phyloP scores from a whole-genome alignment of 805 yeast genomes.

The Pichia deserticola region DNA sequence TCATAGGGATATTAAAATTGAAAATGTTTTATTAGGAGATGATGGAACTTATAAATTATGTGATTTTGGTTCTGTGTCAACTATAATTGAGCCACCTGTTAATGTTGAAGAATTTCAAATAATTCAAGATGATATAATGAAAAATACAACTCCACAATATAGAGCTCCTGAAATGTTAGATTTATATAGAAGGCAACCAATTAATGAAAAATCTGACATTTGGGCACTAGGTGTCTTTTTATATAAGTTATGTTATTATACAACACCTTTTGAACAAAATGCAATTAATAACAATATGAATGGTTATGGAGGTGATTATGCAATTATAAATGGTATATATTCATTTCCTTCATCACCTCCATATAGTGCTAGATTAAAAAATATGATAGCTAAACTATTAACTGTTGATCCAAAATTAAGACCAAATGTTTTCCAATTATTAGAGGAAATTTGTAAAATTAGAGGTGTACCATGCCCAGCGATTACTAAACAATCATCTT shows the following conservation, averaged over 20 bases:
- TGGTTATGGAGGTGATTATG: constrained; percentile 46
- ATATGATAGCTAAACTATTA: constrained; percentile 53
- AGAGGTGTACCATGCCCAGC: constrained; percentile 36
- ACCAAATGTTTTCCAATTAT: constrained; percentile 65
- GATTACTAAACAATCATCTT: constrained; percentile 13
- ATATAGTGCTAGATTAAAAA: constrained; percentile 56
- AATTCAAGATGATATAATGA: constrained; percentile 62
- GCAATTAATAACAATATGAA: constrained; percentile 28
- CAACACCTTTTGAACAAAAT: constrained; percentile 69
- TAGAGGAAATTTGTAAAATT: constrained; percentile 62
- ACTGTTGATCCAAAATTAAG: constrained; percentile 62
- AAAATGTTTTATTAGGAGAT: constrained; percentile 61
- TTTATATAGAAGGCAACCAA: constrained; percentile 56
- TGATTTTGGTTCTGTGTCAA: constrained; percentile 78
- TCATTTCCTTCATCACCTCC: constrained; percentile 48
- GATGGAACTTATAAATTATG: constrained; percentile 59
- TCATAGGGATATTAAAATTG: constrained; percentile 78
- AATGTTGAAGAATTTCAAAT: constrained; percentile 51
- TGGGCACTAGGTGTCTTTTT: constrained; percentile 82
- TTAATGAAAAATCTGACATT: constrained; percentile 75
- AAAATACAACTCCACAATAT: constrained; percentile 80
- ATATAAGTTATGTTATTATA: constrained; percentile 72
- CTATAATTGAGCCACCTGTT: constrained; percentile 54
- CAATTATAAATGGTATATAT: constrained; percentile 51
- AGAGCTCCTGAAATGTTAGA: constrained; percentile 83